A percentile compares a stretch with the other conserved stretches of the same genome.
Conservation (phyloP, 768 basidiomycete genomes). For the Suillus subalutaceus region DNA sequence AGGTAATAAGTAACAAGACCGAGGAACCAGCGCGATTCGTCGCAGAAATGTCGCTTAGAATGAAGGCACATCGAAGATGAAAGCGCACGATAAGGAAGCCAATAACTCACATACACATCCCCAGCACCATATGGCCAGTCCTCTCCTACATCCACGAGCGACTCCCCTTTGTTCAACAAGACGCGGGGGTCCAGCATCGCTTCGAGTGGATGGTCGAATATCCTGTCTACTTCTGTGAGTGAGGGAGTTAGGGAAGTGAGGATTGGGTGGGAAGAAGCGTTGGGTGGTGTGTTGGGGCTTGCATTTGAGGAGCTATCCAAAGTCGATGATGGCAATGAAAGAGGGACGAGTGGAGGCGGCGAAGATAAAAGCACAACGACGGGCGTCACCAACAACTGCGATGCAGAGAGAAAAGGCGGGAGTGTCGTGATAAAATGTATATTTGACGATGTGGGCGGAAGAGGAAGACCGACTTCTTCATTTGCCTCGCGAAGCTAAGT, state of each 20-base stretch:
- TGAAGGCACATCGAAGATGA: neutral
- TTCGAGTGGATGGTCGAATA: slow-evolving; percentile 81
- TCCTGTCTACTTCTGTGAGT: slow-evolving; percentile 71
- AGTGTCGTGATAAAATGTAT: slow-evolving; percentile 64
- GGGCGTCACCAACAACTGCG: slow-evolving; percentile 74
- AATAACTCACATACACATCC: slow-evolving; percentile 64
- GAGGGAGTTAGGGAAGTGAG: slow-evolving; percentile 56
- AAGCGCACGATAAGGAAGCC: neutral
- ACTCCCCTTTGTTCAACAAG: slow-evolving; percentile 38
- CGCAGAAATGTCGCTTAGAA: neutral
- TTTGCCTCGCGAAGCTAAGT: slow-evolving; percentile 76
- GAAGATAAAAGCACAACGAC: slow-evolving; percentile 70
- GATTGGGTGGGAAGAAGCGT: slow-evolving; percentile 26
- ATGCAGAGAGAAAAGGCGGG: slow-evolving; percentile 70
- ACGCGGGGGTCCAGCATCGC: slow-evolving; percentile 67
- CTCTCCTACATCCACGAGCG: slow-evolving; percentile 59
- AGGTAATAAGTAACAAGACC: neutral
- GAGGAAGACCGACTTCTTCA: slow-evolving; percentile 80
- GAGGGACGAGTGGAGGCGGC: neutral
- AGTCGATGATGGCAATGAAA: too few relatives aligned
- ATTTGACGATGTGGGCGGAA: slow-evolving; percentile 45
- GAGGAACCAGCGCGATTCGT: too few relatives aligned
- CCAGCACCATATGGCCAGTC: slow-evolving; percentile 77
- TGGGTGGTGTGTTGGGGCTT: slow-evolving; percentile 14
- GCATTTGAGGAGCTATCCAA: neutral